phyloP scores from a whole-genome alignment of 345 rosid species.

The Turritis glabra region DNA sequence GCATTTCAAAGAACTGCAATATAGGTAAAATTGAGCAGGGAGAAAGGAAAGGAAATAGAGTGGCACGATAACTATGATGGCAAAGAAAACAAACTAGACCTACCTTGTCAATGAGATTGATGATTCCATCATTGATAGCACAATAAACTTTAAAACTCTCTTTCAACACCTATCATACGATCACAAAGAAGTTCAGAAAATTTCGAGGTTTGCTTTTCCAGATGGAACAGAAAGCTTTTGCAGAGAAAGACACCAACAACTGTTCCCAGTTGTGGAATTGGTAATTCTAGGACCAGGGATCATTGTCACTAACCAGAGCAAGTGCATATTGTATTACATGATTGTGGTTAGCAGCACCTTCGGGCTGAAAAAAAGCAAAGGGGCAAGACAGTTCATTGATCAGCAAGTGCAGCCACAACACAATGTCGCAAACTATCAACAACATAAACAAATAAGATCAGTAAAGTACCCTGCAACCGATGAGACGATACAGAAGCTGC shows the following conservation, averaged over 20 bases:
- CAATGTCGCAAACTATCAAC: conserved; percentile 16
- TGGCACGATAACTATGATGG: conserved; percentile 10
- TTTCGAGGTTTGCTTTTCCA: background rate
- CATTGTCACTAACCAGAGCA: conserved; percentile 69
- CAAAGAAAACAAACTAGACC: conserved; percentile 24
- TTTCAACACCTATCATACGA: conserved; percentile 67
- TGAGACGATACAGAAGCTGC: conserved; percentile 84
- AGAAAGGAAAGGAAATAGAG: conserved; percentile 5
- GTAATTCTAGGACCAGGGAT: background rate
- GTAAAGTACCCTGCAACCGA: conserved; percentile 82
- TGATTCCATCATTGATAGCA: conserved; percentile 95
- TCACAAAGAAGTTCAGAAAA: background rate
- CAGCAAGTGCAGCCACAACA: conserved; percentile 2
- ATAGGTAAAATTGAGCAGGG: conserved; percentile 6
- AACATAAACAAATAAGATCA: background rate
- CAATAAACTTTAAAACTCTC: conserved; percentile 99
- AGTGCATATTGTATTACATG: conserved; percentile 94
- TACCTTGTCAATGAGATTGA: conserved; percentile 99
- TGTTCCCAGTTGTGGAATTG: background rate
- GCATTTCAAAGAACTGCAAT: conserved; percentile 97
- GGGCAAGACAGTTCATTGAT: conserved; percentile 10
- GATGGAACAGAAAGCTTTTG: background rate
- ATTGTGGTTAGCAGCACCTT: conserved; percentile 88
- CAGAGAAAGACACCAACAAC: conserved; percentile 6
- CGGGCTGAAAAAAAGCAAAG: conserved; percentile 66